Percentiles rank a stretch among this genome's conserved stretches.
Conservation (phyloP, 2,329 filamentous ascomycete genomes). For the Zopfia rhizophila region DNA sequence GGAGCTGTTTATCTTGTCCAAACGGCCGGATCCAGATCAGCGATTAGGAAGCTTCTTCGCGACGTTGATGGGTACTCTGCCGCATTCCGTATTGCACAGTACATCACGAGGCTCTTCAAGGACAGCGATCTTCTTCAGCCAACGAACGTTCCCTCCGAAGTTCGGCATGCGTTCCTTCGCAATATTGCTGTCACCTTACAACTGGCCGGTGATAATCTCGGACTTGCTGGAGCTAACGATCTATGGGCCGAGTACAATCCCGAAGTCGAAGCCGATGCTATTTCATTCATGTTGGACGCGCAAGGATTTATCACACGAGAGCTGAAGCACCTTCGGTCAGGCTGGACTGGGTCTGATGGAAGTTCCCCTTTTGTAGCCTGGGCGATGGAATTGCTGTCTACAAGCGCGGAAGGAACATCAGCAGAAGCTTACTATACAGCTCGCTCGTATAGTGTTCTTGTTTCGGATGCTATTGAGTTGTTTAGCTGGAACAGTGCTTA, state of each 20-base stretch:
- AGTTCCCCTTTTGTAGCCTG: conserved; percentile 37
- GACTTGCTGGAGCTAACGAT: conserved; percentile 64
- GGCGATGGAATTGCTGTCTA: conserved; percentile 34
- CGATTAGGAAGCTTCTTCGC: conserved; percentile 55
- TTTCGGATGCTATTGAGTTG: conserved; percentile 53
- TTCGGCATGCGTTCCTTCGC: conserved; percentile 51
- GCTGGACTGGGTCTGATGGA: conserved; percentile 24
- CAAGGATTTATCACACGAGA: conserved; percentile 60
- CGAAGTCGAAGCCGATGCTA: conserved; percentile 63
- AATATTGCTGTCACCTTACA: conserved; percentile 66
- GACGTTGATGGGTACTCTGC: conserved; percentile 78
- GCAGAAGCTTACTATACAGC: conserved; percentile 55
- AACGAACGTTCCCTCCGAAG: conserved; percentile 39
- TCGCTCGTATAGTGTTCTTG: conserved; percentile 50
- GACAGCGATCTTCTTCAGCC: conserved; percentile 48
- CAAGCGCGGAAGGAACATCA: conserved; percentile 32
- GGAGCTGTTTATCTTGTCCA: conserved; percentile 74
- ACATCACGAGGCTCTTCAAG: conserved; percentile 69
- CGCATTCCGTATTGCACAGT: conserved; percentile 79
- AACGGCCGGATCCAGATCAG: conserved; percentile 29
- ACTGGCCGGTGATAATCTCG: conserved; percentile 69
- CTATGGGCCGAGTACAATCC: conserved; percentile 61
- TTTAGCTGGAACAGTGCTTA: conserved; percentile 53
- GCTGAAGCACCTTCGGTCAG: conserved; percentile 36
- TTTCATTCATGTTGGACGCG: conserved; percentile 63